Base-by-base conservation (phyloP, 2,329 filamentous ascomycete genomes). In the Penicillium sp. region DNA sequence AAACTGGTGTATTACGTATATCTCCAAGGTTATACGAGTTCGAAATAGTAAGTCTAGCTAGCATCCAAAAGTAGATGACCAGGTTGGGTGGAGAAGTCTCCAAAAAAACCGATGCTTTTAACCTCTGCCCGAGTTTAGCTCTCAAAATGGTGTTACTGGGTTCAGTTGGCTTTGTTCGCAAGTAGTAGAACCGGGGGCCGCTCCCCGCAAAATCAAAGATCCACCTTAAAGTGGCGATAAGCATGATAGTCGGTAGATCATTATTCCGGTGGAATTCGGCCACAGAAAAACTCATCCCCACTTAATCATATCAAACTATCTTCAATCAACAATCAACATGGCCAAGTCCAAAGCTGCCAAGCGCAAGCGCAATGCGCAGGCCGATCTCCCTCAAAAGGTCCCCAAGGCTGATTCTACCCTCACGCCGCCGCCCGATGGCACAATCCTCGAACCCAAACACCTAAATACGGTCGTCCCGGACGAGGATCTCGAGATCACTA, bases 401-500 rank as follows among this genome's bases (percentile, higher is more conserved):
- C 39, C 63, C 7, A 71, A 70, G 37, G 41, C 65, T 35, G 45
- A 47, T 16, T 27, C 61, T 1, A 61, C 55, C 2, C 53, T 63
- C 5, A 66, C 67, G 3, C 67, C 68, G 6, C 68, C 68, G 41
- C 66, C 66, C 11, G 68, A 71, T 63, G 62, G 58, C 47, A 46
- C 58, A n/a, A 58, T 45, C 11, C 48, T 55, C 19, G 68, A 71
- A 41, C 65, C 68, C 3, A 70, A 66, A 49, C 63, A 68, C 43
- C 61, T 71, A 11, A 59, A 63, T 16, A 64, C 65, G 2, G 53
- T 71, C 19, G 61, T 71, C 37, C 57, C 65, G 3, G 77, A 80
- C 16, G 86, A 89, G 63, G 87, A 90, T 60, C 79, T 90, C 53
- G 87, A 89, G 46, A 84, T 89, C 55, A 80, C 86, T 1, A 79